Percentiles rank a stretch among this genome's conserved stretches.
These are phyloP conservation scores for grape (Vitis vinifera) DNA, from an alignment of 164 flowering plant genomes.

Conservation along the genomic window ASM3070453v1 NC_081805.1:7856001-7856500, in stretches of 20 bases:
- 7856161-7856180: constrained; percentile 4
- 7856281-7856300: constrained; percentile 72
- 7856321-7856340: constrained; percentile 89
- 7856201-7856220: neutral
- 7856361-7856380: neutral
- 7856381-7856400: neutral
- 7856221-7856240: constrained; percentile 13
- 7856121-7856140: constrained; percentile 78
- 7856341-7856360: constrained; percentile 46
- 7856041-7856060: constrained; percentile 18
- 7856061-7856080: constrained; percentile 78
- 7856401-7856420: neutral
- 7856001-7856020: no score
- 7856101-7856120: constrained; percentile 66
- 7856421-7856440: neutral
- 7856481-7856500: no score
- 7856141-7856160: constrained; percentile 81
- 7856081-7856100: constrained; percentile 81
- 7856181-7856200: neutral
- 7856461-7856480: no score
- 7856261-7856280: constrained; percentile 73
- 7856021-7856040: no score
- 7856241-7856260: constrained; percentile 80
- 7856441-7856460: no score
- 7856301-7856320: constrained; percentile 73